Base-by-base conservation (phyloP, 768 basidiomycete genomes). In the Rhodotorula diobovata region DNA sequence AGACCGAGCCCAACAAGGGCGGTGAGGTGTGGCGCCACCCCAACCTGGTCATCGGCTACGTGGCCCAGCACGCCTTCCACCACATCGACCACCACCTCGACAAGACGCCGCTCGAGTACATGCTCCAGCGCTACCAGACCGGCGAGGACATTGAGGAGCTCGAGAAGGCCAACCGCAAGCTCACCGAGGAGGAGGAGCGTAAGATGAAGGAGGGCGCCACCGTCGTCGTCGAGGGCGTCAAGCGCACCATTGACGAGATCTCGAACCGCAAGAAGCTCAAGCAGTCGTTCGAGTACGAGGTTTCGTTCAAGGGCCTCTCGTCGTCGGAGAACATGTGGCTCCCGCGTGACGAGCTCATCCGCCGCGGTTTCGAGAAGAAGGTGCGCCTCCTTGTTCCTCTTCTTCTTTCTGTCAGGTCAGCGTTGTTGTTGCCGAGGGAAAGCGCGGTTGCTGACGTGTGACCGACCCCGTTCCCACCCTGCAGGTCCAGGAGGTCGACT, bases 41-140 rank as follows among this genome's bases (percentile, higher is more conserved):
- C 54, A 85, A 92, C 50, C 83, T 98, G 58, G 90, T 95, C 74
- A 90, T 97, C 66, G 94, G 94, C 67, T 98, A 98, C 81, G 94
- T 98, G 72, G 94, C 94, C 20, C 94, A 98, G 79, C 95, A 98
- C 81, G 94, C 74, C n/a, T 75, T 74, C 73, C 75, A 77, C 73
- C 77, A 78, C 75, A 73, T 79, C 90, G 91, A 94, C 79, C 89
- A 86, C 76, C 94, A 96, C 83, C 81, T 98, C 57, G 93, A 95
- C 82, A 94, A 95, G 83, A 96, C 95, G 11, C 91, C 95, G 41
- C 91, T 98, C 73, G 88, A 89, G 64, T 98, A 98, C 80, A 95
- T 97, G 77, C 94, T 96, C 82, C 96, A 93, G 93, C 90, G 94
- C 76, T 98, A 93, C 87, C 94, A 97, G 80, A 94, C 95, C 80